Percentiles rank a stretch among this genome's conserved stretches.
phyloP scores from a whole-genome alignment of 371 early-diverging fungal genomes.

The Mortierella sp. region DNA sequence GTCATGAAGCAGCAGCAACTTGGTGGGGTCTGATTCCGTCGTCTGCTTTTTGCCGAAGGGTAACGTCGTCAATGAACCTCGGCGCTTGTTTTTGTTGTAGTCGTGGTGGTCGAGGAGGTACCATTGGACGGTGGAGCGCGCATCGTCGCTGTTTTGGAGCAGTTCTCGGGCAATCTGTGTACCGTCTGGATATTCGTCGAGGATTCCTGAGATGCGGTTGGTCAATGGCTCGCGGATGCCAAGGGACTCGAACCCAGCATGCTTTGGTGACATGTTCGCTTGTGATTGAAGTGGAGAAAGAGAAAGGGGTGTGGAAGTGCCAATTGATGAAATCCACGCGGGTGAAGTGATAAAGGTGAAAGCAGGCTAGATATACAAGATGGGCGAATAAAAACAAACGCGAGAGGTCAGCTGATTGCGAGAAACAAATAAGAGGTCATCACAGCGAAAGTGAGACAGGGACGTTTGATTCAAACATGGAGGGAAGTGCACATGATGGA shows the following conservation, averaged over 20 bases:
- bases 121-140: constrained; percentile 52
- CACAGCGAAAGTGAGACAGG: too few relatives aligned
- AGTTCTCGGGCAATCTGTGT: constrained; percentile 59
- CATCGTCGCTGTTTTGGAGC: constrained; percentile 59
- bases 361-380: too few relatives aligned
- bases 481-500: too few relatives aligned
- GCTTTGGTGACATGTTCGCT: background rate
- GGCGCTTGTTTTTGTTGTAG: background rate
- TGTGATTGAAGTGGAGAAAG: too few relatives aligned
- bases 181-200: constrained; percentile 59
- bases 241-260: background rate
- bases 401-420: too few relatives aligned
- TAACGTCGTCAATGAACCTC: background rate
- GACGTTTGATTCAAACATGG: too few relatives aligned
- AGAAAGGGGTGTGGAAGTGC: too few relatives aligned
- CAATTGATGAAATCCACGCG: too few relatives aligned
- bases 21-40: background rate
- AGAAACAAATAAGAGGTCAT: too few relatives aligned
- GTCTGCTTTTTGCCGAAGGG: background rate
- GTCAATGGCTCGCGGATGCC: constrained; percentile 48
- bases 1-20: constrained; percentile 15
- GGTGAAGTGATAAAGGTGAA: too few relatives aligned
- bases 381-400: too few relatives aligned
- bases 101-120: constrained; percentile 57
- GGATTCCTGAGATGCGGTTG: constrained; percentile 46